Evolutionary conservation across 108 stramenopile genomes (phyloP), one percentile per base, ranked within the genome.

Genomic region (Cyclotella distinguenda): DNA sequence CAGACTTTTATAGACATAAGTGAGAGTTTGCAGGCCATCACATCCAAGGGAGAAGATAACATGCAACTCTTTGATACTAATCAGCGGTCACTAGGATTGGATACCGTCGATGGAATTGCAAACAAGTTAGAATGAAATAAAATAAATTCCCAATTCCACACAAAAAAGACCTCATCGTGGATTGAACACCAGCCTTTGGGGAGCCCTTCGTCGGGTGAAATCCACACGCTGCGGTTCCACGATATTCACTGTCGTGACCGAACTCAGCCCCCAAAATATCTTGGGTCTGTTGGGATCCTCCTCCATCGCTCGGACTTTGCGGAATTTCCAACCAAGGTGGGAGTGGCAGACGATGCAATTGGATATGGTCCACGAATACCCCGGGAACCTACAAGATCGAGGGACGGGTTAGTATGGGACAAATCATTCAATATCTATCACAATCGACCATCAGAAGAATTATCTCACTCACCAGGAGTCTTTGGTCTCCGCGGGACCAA

Each of bases 281-380:
- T 7, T 12, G 3, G 70, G 70, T 0, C 52, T 33, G 21, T 53
- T 52, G 6, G 11, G 28, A 31, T 64, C 62, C 27, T 64, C 40
- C 5, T 7, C 43, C 2, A 11, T 38, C 28, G 48, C 60, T 47
- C 18, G 34, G 35, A 79, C 73, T 40, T 48, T 63, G 44, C 60
- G 49, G 71, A 94, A 94, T 66, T 86, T 90, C 92, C 92, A 94
- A 38, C 92, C 92, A n/a, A 94, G 53, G 44, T 86, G 74, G 12
- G 66, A 57, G n/a, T 34, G 57, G 58, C 92, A 94, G 4, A 58
- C 44, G 8, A 43, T 25, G 43, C 92, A 94, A 45, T 76, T 66
- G 6, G 84, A 61, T 23, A 94, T 84, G 6, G 70, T 76, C 89
- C 89, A 94, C 22, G 74, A 51, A 55, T 87, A 94, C 3, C 92